These are phyloP conservation scores for Plantago ovata DNA, from an alignment of 257 asterid species.

Conservation along the genomic window DNA sequence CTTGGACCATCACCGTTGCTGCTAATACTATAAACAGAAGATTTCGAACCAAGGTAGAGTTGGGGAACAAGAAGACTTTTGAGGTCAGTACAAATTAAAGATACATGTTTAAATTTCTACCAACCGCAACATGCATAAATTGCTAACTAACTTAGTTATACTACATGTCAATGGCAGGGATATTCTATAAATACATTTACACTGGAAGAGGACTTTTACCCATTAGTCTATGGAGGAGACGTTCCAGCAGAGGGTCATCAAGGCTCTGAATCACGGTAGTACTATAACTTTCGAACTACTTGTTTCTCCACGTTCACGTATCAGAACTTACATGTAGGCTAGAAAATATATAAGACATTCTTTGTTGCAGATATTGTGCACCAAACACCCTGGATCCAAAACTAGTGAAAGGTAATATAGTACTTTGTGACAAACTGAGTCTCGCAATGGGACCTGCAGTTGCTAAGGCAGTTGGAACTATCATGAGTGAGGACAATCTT, in stretches of 20 bases:
- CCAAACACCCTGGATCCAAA: constrained; percentile 32
- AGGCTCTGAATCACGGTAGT: no score
- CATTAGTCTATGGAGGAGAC: constrained; percentile 35
- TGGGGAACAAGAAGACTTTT: constrained; percentile 27
- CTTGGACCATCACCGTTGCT: constrained; percentile 44
- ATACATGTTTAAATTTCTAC: not conserved
- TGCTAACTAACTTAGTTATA: not conserved
- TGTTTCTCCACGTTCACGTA: no score
- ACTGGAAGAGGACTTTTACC: constrained; percentile 15
- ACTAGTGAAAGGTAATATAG: constrained; percentile 39
- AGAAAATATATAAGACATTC: not conserved
- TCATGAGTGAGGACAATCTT: constrained; percentile 26
- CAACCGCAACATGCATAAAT: not conserved
- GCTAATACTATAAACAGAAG: constrained; percentile 42
- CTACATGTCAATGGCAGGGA: constrained; percentile 19
- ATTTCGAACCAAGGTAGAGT: constrained; percentile 22
- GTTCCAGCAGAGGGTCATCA: constrained; percentile 5
- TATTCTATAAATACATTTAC: constrained; percentile 29
- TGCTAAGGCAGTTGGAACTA: constrained; percentile 46
- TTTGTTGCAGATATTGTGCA: constrained; percentile 33
- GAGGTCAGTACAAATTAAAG: constrained; percentile 16
- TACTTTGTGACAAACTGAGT: constrained; percentile 38
- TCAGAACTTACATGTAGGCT: not conserved
- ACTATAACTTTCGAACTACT: no score
- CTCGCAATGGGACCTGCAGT: constrained; percentile 17